Evolutionary conservation across 2,329 filamentous ascomycete species (phyloP).

Genomic region (Colletotrichum sp.): DNA sequence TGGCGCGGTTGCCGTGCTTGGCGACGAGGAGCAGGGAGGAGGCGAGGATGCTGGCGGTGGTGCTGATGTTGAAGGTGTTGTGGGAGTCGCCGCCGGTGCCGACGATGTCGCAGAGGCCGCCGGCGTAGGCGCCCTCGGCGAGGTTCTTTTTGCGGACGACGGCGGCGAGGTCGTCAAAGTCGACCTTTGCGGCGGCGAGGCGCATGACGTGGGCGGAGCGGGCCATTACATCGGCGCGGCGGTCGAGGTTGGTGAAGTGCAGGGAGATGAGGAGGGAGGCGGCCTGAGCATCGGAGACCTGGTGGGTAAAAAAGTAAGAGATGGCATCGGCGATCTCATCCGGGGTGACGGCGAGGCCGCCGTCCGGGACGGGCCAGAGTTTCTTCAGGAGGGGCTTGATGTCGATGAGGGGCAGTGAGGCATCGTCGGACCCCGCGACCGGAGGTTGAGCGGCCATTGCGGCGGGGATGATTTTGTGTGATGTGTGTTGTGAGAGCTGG

Average conservation of each 20-base stretch:
- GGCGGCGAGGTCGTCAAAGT: conserved; percentile 64
- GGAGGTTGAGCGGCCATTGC: conserved; percentile 35
- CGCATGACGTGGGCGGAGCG: conserved; percentile 87
- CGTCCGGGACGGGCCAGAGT: conserved; percentile 65
- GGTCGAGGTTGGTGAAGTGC: conserved; percentile 88
- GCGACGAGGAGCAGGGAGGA: conserved; percentile 84
- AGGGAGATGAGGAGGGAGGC: conserved; percentile 87
- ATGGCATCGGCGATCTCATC: conserved; percentile 90
- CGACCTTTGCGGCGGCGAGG: conserved; percentile 75
- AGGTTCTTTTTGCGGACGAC: conserved; percentile 66
- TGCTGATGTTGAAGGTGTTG: conserved; percentile 98
- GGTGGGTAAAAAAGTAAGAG: conserved; percentile 89
- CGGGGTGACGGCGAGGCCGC: conserved; percentile 63
- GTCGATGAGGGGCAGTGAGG: conserved; percentile 44
- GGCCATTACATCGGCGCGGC: conserved; percentile 83
- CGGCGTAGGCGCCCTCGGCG: conserved; percentile 76
- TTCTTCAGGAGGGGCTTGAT: conserved; percentile 77
- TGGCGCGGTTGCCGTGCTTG: conserved; percentile 96
- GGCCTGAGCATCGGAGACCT: conserved; percentile 85
- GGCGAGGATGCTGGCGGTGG: conserved; percentile 90
- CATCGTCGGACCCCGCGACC: conserved; percentile 29
- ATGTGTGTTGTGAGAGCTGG: not conserved
- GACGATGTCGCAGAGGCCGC: conserved; percentile 94
- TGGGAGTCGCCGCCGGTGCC: conserved; percentile 96
- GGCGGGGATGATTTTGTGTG: not conserved